Conservation (phyloP, 2,329 filamentous ascomycete species). For the Tolypocladium capitatum region DNA sequence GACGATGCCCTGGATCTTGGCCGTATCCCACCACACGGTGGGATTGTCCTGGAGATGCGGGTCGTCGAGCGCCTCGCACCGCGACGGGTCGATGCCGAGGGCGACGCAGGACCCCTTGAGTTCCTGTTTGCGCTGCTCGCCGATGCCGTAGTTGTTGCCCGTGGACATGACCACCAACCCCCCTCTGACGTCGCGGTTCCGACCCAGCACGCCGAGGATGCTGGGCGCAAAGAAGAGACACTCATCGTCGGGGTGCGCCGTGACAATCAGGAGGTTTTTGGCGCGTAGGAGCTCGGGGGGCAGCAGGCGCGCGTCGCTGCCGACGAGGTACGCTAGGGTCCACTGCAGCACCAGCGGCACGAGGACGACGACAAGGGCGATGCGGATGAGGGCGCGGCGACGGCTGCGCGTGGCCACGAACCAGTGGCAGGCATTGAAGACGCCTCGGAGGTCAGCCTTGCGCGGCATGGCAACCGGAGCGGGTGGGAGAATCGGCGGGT, state of each 20-base stretch:
- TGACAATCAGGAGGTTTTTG: conserved; percentile 23
- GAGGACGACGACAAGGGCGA: conserved; percentile 4
- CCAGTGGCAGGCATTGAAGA: conserved; percentile 5
- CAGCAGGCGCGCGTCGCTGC: conserved; percentile 20
- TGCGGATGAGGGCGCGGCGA: conserved; percentile 7
- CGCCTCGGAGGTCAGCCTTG: background rate
- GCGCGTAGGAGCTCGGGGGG: conserved; percentile 19
- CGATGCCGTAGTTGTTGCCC: conserved; percentile 18
- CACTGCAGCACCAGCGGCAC: conserved; percentile 21
- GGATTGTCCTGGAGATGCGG: conserved; percentile 24
- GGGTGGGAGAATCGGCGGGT: background rate
- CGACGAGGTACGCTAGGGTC: conserved; percentile 21
- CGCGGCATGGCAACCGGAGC: background rate
- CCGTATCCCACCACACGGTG: conserved; percentile 22
- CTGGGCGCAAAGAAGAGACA: conserved; percentile 19
- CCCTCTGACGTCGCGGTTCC: conserved; percentile 12
- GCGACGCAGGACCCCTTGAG: conserved; percentile 16
- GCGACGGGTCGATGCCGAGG: conserved; percentile 13
- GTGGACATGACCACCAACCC: conserved; percentile 19
- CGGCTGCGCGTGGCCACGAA: conserved; percentile 7
- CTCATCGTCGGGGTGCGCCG: conserved; percentile 27
- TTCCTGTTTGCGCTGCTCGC: conserved; percentile 14
- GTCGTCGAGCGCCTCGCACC: conserved; percentile 19
- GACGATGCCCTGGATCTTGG: conserved; percentile 17
- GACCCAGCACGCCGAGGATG: conserved; percentile 16